Conservation (phyloP, 2,329 filamentous ascomycete species). For the Proliferodiscus dingleyae region DNA sequence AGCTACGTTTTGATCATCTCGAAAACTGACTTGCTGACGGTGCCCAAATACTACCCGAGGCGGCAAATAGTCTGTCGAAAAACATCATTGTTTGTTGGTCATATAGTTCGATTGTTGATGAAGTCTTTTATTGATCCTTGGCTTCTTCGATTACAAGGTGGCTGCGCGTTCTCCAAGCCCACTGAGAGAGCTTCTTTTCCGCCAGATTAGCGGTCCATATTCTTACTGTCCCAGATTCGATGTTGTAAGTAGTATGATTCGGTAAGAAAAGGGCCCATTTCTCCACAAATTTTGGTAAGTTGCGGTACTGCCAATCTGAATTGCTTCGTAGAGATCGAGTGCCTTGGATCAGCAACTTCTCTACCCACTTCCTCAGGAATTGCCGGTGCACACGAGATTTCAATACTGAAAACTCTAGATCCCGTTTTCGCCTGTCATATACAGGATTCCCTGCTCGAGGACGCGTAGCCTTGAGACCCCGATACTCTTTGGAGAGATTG, state of each 20-base stretch:
- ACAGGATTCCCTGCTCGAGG: background rate
- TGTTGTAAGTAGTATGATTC: background rate
- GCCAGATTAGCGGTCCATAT: no score
- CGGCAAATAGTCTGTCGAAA: no score
- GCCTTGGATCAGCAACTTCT: background rate
- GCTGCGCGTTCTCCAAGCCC: no score
- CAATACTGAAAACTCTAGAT: slow-evolving; percentile 2
- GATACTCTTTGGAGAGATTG: background rate
- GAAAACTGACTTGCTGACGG: no score
- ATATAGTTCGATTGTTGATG: no score
- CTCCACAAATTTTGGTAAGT: background rate
- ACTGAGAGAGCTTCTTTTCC: no score
- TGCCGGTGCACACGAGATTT: slow-evolving; percentile 1
- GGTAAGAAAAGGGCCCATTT: slow-evolving; percentile 6
- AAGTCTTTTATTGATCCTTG: no score
- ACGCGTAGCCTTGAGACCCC: background rate
- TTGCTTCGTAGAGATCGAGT: background rate
- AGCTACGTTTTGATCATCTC: no score
- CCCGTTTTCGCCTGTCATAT: background rate
- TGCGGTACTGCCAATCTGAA: background rate
- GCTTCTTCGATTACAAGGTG: no score
- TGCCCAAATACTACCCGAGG: no score
- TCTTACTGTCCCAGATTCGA: no score
- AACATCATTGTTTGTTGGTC: no score
- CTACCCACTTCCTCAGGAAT: slow-evolving; percentile 6